Evolutionary conservation across 2,329 filamentous ascomycete species (phyloP).

Genomic region (Pseudocercospora fuligena): DNA sequence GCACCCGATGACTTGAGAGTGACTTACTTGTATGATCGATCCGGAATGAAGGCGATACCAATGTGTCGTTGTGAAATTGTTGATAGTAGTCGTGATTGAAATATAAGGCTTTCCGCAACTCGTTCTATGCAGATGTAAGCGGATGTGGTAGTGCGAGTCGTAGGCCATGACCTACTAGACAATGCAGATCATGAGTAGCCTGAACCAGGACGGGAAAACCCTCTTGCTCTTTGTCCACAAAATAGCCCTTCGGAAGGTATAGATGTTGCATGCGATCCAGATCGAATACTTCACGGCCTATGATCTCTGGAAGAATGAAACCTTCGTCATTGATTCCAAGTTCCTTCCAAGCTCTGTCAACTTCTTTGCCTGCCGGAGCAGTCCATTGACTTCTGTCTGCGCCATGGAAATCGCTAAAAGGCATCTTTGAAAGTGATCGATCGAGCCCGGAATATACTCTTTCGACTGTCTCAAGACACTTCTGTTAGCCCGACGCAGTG

Average conservation of each 20-base stretch:
- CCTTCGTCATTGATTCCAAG: not conserved
- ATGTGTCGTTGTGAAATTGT: not conserved
- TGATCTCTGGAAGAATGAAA: not conserved
- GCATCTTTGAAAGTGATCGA: not conserved
- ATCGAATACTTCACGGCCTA: not conserved
- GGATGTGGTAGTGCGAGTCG: too few species aligned
- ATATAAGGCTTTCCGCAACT: not conserved
- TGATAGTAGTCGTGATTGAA: not conserved
- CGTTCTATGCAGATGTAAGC: not conserved
- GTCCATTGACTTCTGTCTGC: not conserved
- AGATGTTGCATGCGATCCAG: not conserved
- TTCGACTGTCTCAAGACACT: not conserved
- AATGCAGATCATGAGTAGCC: not conserved
- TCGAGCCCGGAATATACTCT: not conserved
- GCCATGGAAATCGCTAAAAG: not conserved
- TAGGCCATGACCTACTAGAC: not conserved
- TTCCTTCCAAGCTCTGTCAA: not conserved
- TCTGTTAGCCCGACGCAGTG: not conserved
- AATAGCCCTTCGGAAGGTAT: not conserved
- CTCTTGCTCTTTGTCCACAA: not conserved
- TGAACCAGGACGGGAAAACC: not conserved
- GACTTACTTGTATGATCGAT: not conserved
- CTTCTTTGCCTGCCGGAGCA: not conserved
- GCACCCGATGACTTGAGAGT: not conserved
- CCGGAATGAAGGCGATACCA: not conserved